These are phyloP conservation scores for Solanum paucissectum DNA, from an alignment of 257 asterid genomes.

Conservation along the genomic window DNA sequence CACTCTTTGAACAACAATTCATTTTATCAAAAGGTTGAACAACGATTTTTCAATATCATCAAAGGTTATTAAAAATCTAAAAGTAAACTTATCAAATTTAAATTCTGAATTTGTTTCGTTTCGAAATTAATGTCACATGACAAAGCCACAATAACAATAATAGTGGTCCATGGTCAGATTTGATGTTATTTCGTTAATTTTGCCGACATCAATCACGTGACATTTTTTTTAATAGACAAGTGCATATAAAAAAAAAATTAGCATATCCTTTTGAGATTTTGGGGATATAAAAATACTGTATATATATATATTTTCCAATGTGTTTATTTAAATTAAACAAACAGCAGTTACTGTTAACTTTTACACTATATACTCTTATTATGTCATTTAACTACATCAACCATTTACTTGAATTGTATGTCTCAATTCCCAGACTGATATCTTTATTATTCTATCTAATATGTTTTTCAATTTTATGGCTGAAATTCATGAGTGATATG, in stretches of 20 bases:
- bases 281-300: not conserved
- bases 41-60: not conserved
- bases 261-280: not conserved
- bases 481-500: too few relatives aligned
- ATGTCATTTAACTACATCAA: too few relatives aligned
- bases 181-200: not conserved
- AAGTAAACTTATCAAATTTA: not conserved
- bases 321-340: not conserved
- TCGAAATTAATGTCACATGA: not conserved
- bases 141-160: not conserved
- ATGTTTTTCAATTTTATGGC: too few relatives aligned
- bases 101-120: fast-evolving
- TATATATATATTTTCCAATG: not conserved
- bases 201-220: constrained; percentile 30
- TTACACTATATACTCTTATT: too few relatives aligned
- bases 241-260: not conserved
- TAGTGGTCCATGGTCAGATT: not conserved
- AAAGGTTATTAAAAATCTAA: not conserved
- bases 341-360: not conserved
- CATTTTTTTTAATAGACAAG: not conserved
- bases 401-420: too few relatives aligned
- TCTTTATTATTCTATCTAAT: too few relatives aligned
- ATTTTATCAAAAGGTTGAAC: not conserved
- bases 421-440: too few relatives aligned
- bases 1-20: not conserved